Percentiles rank a stretch among this genome's conserved stretches.
Conservation (phyloP, 768 basidiomycete species). For the Leccinum boreale region DNA sequence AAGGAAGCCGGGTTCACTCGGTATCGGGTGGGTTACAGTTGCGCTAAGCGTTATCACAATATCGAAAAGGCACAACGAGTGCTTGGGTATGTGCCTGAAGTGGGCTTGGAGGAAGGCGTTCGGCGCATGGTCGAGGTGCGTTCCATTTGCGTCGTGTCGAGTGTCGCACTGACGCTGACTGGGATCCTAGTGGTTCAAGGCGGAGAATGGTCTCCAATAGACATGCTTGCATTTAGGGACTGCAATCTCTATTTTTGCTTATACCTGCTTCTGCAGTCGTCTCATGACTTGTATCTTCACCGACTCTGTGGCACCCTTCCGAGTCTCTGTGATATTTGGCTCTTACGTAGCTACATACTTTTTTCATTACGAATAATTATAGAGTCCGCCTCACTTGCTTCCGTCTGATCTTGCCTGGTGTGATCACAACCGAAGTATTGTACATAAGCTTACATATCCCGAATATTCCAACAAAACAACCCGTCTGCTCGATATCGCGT, state of each 20-base stretch:
- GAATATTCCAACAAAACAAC: background rate
- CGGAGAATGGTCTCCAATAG: slow-evolving; percentile 29
- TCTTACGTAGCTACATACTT: background rate
- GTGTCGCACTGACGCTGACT: background rate
- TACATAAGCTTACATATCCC: background rate
- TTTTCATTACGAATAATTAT: background rate
- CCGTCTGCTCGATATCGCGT: background rate
- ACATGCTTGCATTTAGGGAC: background rate
- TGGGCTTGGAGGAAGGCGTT: slow-evolving; percentile 87
- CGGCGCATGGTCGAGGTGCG: slow-evolving; percentile 72
- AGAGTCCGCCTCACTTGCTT: background rate
- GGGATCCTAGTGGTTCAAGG: slow-evolving; percentile 26
- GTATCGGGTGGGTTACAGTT: slow-evolving; percentile 79
- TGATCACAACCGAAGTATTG: background rate
- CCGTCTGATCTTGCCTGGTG: background rate
- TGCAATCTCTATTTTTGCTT: background rate
- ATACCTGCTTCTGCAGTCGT: background rate
- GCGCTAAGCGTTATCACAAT: slow-evolving; percentile 83
- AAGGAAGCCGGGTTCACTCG: slow-evolving; percentile 83
- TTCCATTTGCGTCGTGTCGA: background rate
- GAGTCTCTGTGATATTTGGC: background rate
- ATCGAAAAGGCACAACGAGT: slow-evolving; percentile 91
- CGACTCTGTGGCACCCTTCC: background rate
- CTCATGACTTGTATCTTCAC: background rate
- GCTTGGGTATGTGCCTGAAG: slow-evolving; percentile 89